Conservation (phyloP, 208 protist species). For the Lotmaria passim region DNA sequence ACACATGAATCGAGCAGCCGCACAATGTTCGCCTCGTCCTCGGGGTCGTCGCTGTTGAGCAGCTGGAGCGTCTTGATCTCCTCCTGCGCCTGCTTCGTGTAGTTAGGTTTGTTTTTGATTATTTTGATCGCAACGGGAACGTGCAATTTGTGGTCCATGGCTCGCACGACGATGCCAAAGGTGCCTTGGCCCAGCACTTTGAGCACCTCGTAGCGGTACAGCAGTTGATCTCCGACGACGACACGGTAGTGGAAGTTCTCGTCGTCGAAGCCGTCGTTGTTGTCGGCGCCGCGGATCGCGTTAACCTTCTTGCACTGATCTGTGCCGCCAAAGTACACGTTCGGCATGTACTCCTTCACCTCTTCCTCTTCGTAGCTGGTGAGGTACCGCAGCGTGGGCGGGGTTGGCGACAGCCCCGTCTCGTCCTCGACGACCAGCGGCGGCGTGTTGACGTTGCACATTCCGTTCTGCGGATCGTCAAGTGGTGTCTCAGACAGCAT, state of each 20-base stretch:
- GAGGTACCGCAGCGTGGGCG: slow-evolving; percentile 42
- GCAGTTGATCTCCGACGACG: slow-evolving; percentile 92
- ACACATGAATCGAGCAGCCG: slow-evolving; percentile 60
- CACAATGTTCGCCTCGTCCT: slow-evolving; percentile 73
- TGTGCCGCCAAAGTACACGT: slow-evolving; percentile 75
- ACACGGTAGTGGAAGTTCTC: slow-evolving; percentile 93
- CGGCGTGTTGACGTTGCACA: slow-evolving; percentile 32
- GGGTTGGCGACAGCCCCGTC: slow-evolving; percentile 23
- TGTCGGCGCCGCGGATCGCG: slow-evolving; percentile 37
- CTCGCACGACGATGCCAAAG: slow-evolving; percentile 91
- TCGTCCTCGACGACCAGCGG: slow-evolving; percentile 18
- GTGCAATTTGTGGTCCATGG: slow-evolving; percentile 66
- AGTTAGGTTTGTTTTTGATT: slow-evolving; percentile 84
- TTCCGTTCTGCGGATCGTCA: slow-evolving; percentile 12
- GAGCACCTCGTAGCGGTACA: slow-evolving; percentile 92
- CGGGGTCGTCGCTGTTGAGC: slow-evolving; percentile 63
- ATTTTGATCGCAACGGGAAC: slow-evolving; percentile 84
- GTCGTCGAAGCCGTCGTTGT: slow-evolving; percentile 95
- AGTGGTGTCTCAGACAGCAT: neutral
- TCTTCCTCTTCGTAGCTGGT: slow-evolving; percentile 75
- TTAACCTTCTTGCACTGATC: slow-evolving; percentile 62
- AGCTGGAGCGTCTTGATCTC: slow-evolving; percentile 81
- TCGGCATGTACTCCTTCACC: slow-evolving; percentile 57
- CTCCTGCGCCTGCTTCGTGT: slow-evolving; percentile 81
- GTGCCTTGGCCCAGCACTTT: slow-evolving; percentile 83